Base-by-base conservation (phyloP, 208 protist genomes). In the Trypanosoma cruzi region DNA sequence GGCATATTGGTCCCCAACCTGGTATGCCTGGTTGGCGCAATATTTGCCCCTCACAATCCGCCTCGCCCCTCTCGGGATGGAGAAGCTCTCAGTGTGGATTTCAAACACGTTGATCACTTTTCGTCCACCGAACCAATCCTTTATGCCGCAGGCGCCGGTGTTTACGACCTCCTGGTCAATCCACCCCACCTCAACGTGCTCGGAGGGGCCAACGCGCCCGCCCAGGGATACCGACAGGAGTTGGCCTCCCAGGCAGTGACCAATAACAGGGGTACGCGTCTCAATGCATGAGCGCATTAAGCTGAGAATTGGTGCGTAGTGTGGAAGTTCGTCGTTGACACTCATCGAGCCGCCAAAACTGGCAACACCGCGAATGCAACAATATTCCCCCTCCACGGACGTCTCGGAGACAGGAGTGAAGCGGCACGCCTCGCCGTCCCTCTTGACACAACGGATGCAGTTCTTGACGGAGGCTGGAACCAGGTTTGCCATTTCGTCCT, bases 21-120 rank as follows among this genome's bases (percentile, higher is more conserved):
- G 74, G 50, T 75, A 79, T 2, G 74, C 74, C 54, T 79, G 74
- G 59, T 79, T 79, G 37, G 63, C 44, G 42, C 74, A 79, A 34
- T 66, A 58, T 10, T 32, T 67, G n/a, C 68, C 60, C 14, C 18
- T 75, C 28, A 58, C 74, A 56, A 79, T 60, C 3, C 54, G 74
- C 18, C 36, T 56, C 6, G 68, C 68, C 4, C 74, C 74, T 20
- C 24, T 13, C 10, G 74, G 74, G 37, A 79, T 75, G n/a, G 52
- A 59, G 54, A 79, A 79, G 37, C 18, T 69, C 31, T 79, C 74
- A 1, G 60, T 72, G 68, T 79, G 74, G n/a, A 70, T 79, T 24
- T 68, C 31, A 60, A 79, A 79, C n/a, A 57, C 63, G 31, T 70
- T 64, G 13, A 74, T 57, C 8, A 42, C 20, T 28, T 68, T 69